phyloP scores from a whole-genome alignment of 2,329 filamentous ascomycete genomes.

The Onygena corvina region DNA sequence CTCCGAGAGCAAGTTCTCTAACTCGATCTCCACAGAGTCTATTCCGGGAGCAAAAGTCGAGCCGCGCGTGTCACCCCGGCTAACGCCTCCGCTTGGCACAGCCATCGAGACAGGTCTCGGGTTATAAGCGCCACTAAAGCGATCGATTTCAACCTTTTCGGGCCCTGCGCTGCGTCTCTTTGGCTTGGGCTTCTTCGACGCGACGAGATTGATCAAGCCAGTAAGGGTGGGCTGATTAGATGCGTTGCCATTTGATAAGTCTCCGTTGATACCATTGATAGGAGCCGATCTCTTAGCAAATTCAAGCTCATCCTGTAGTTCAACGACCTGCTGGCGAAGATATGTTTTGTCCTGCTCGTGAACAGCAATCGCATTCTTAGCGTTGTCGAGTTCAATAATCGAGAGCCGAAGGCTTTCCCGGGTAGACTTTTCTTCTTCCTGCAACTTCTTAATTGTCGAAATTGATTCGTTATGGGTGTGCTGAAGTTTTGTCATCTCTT shows the following conservation, averaged over 20 bases:
- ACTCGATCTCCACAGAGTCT: slow-evolving; percentile 88
- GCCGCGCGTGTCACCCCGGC: slow-evolving; percentile 57
- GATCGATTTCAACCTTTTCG: slow-evolving; percentile 72
- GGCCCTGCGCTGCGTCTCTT: slow-evolving; percentile 71
- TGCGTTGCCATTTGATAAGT: slow-evolving; percentile 52
- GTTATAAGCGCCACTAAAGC: slow-evolving; percentile 86
- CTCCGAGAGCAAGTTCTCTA: slow-evolving; percentile 85
- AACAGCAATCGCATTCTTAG: slow-evolving; percentile 60
- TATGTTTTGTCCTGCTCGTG: slow-evolving; percentile 76
- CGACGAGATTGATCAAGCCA: slow-evolving; percentile 90
- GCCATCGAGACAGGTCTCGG: slow-evolving; percentile 95
- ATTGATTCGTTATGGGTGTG: slow-evolving; percentile 80
- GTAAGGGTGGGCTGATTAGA: slow-evolving; percentile 45
- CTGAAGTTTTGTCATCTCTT: slow-evolving; percentile 88
- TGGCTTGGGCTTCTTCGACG: slow-evolving; percentile 88
- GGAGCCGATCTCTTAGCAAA: slow-evolving; percentile 67
- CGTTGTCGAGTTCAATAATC: slow-evolving; percentile 66
- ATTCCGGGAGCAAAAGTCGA: slow-evolving; percentile 66
- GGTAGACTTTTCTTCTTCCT: slow-evolving; percentile 82
- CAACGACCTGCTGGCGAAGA: slow-evolving; percentile 74
- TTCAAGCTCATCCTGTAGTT: slow-evolving; percentile 87
- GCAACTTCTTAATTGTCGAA: slow-evolving; percentile 79
- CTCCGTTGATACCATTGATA: slow-evolving; percentile 51
- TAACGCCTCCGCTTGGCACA: slow-evolving; percentile 42
- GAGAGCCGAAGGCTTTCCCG: slow-evolving; percentile 70